Percentiles rank a stretch among this genome's conserved stretches.
Evolutionary conservation across 306 rosid species (phyloP).

Genomic region (Ammopiptanthus mongolicus): DNA sequence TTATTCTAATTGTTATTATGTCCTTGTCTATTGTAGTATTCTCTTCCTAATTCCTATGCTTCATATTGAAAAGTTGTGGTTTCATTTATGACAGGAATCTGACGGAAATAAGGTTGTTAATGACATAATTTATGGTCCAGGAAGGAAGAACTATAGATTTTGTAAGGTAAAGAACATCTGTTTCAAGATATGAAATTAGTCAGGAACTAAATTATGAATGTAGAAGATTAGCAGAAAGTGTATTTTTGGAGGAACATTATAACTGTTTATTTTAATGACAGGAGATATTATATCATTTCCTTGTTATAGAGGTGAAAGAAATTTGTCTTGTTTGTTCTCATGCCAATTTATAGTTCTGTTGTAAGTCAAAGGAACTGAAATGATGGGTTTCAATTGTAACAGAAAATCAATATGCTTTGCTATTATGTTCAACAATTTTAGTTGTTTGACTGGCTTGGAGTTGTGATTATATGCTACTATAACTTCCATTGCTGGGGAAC

Average conservation of each 20-base stretch:
- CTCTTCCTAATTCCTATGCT: slow-evolving; percentile 1
- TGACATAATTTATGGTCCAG: slow-evolving; percentile 59
- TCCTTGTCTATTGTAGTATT: background rate
- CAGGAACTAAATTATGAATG: background rate
- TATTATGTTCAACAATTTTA: too few relatives aligned
- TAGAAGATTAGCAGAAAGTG: background rate
- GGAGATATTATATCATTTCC: too few relatives aligned
- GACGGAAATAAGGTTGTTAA: slow-evolving; percentile 72
- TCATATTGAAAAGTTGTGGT: slow-evolving; percentile 8
- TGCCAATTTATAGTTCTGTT: too few relatives aligned
- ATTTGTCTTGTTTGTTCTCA: too few relatives aligned
- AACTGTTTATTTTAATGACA: background rate
- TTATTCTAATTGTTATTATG: background rate
- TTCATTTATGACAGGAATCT: slow-evolving; percentile 45
- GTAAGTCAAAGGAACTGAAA: too few relatives aligned
- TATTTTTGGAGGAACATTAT: background rate
- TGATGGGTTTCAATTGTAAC: too few relatives aligned
- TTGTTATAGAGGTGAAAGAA: too few relatives aligned
- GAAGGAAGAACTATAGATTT: slow-evolving; percentile 57
- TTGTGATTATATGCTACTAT: too few relatives aligned
- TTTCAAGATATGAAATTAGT: background rate
- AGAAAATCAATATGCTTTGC: too few relatives aligned
- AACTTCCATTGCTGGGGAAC: too few relatives aligned
- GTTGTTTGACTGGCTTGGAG: too few relatives aligned
- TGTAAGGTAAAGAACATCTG: slow-evolving; percentile 56